These are phyloP conservation scores for Wickerhamomyces chaumierensis DNA, from an alignment of 805 yeast species.

Conservation along the genomic window DNA sequence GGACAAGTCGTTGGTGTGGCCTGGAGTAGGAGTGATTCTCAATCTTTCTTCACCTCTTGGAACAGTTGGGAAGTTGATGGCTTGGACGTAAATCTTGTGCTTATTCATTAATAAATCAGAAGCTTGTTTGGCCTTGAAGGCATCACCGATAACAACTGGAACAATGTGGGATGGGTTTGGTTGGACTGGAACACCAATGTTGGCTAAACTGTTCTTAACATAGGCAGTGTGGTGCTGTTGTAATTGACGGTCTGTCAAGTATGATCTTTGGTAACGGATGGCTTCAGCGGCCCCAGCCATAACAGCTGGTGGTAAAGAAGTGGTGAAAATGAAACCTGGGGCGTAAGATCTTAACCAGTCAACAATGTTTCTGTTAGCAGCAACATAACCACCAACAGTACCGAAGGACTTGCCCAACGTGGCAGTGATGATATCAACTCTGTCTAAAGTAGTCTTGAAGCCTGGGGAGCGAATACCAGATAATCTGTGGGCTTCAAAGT, in stretches of 20 bases:
- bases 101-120: slow-evolving; percentile 79
- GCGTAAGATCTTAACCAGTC: slow-evolving; percentile 96
- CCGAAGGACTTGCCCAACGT: slow-evolving; percentile 97
- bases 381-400: slow-evolving; percentile 95
- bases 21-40: slow-evolving; percentile 98
- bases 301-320: slow-evolving; percentile 92
- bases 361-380: slow-evolving; percentile 70
- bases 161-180: slow-evolving; percentile 98
- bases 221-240: slow-evolving; percentile 83
- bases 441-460: slow-evolving; percentile 59
- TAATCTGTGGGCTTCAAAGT: slow-evolving; percentile 71
- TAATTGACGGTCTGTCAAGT: slow-evolving; percentile 63
- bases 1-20: slow-evolving; percentile 69
- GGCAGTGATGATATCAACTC: slow-evolving; percentile 94
- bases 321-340: slow-evolving; percentile 96
- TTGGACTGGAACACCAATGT: slow-evolving; percentile 82
- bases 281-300: slow-evolving; percentile 94
- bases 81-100: slow-evolving; percentile 89
- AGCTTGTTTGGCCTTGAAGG: slow-evolving; percentile 83
- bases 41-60: slow-evolving; percentile 92
- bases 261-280: slow-evolving; percentile 70
- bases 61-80: slow-evolving; percentile 97
- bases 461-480: slow-evolving; percentile 49
- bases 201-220: slow-evolving; percentile 61
- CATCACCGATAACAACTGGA: slow-evolving; percentile 91